Evolutionary conservation across 768 basidiomycete genomes (phyloP), one percentile per base, ranked within the genome.

Genomic region (Boletus barrowsii): DNA sequence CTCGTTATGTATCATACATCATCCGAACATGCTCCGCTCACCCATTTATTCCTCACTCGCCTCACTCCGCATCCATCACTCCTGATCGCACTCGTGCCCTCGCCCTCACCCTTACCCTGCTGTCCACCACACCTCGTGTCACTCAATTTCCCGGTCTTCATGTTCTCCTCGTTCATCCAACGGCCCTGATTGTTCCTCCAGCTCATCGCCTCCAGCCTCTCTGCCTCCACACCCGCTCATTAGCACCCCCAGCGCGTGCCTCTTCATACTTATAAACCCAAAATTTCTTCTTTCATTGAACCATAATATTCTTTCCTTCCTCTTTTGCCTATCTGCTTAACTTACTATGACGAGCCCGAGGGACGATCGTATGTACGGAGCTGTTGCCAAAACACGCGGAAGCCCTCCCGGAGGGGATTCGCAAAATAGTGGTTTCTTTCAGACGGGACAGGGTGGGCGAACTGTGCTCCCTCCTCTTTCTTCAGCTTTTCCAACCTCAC

Each of bases 381-480:
- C 74, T 73, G 75, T 83, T 78, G 77, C 75, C 68, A 83, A 81
- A 78, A 72, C 80, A 66, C 81, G 84, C 65, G 70, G 73, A 79
- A 81, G 80, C 73, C 81, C 86, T 70, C 83, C 85, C 63, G 81
- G 78, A 73, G 83, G 83, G 62, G 72, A 73, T 73, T 69, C 81
- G 70, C 83, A 84, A 75, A 76, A 71, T 70, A 76, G 77, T 73
- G 77, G 72, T 76, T 86, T 85, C 79, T 83, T 87, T 77, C 81
- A 81, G 76, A 79, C 82, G 75, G 83, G 84, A 79, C 87, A 88
- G 84, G 87, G 88, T 89, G 87, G 87, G 87, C 85, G 87, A 83
- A 83, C 85, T 79, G 81, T 87, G 78, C 83, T 88, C 73, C 88
- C 87, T 85, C 84, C 87, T 83, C 78, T 89, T 81, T 81, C 83